phyloP scores from a whole-genome alignment of 805 yeast species.

The Torulaspora maleeae region DNA sequence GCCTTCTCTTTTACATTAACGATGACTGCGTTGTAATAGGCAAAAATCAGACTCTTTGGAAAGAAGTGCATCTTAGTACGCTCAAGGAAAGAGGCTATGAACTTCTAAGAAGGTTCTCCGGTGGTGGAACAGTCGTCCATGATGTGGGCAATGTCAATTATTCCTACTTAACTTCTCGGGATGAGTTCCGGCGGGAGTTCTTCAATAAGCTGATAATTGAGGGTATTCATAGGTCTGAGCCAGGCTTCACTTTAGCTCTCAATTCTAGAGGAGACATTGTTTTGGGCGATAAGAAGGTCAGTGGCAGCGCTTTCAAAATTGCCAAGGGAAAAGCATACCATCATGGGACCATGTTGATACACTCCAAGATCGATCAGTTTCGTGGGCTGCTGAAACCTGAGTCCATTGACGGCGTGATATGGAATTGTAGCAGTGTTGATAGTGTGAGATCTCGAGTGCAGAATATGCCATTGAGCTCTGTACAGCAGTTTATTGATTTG shows the following conservation, averaged over 20 bases:
- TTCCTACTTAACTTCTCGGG: conserved; percentile 68
- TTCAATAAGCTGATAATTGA: conserved; percentile 48
- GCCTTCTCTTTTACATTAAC: conserved; percentile 72
- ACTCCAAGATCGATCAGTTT: conserved; percentile 57
- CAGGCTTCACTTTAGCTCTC: conserved; percentile 38
- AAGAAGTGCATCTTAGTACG: conserved; percentile 64
- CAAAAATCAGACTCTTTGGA: conserved; percentile 93
- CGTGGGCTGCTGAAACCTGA: conserved; percentile 54
- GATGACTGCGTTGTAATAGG: conserved; percentile 89
- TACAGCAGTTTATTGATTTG: conserved; percentile 31
- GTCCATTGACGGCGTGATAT: conserved; percentile 41
- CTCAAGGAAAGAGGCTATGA: conserved; percentile 53
- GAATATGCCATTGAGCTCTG: conserved; percentile 50
- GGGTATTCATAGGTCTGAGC: conserved; percentile 18
- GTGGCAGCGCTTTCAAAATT: conserved; percentile 91
- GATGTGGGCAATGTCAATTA: conserved; percentile 86
- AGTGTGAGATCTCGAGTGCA: conserved; percentile 79
- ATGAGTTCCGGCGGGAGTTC: conserved; percentile 55
- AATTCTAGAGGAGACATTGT: conserved; percentile 81
- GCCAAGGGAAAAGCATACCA: conserved; percentile 81
- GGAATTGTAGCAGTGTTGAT: conserved; percentile 51
- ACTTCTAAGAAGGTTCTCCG: conserved; percentile 71
- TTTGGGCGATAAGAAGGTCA: conserved; percentile 54
- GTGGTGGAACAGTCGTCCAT: conserved; percentile 97
- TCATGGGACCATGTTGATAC: conserved; percentile 91